A percentile compares a stretch with the other conserved stretches of the same genome.
Conservation (phyloP, 208 protist genomes). For the Phytomonas serpens region DNA sequence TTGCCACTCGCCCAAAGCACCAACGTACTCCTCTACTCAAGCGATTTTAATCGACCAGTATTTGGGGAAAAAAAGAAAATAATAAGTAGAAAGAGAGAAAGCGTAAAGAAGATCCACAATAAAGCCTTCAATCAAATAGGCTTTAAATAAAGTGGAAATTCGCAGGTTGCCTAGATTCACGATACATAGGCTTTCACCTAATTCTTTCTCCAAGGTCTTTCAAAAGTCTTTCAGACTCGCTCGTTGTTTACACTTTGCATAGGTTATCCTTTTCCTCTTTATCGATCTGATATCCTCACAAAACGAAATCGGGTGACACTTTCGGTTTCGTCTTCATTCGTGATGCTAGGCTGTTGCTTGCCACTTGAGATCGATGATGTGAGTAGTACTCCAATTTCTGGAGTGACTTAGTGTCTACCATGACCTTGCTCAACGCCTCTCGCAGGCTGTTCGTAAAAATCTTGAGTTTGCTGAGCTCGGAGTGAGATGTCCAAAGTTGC, state of each 20-base stretch:
- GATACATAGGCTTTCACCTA: background rate
- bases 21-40: background rate
- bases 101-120: background rate
- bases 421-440: slow-evolving; percentile 49
- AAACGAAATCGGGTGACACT: slow-evolving; percentile 24
- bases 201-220: background rate
- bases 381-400: slow-evolving; percentile 83
- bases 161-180: background rate
- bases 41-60: background rate
- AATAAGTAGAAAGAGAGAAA: slow-evolving; percentile 10
- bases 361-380: slow-evolving; percentile 30
- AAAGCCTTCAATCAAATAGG: background rate
- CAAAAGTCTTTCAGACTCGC: background rate
- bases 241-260: background rate
- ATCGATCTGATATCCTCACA: slow-evolving; percentile 10
- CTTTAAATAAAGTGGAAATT: background rate
- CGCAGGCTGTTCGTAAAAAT: slow-evolving; percentile 53
- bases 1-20: background rate
- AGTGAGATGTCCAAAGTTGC: slow-evolving; percentile 75
- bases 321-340: slow-evolving; percentile 52
- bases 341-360: slow-evolving; percentile 47
- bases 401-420: slow-evolving; percentile 50
- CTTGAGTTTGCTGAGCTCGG: slow-evolving; percentile 55
- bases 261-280: background rate
- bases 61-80: slow-evolving; percentile 3